Conservation (phyloP, 441 rosid genomes). For the Erodium moschatum region DNA sequence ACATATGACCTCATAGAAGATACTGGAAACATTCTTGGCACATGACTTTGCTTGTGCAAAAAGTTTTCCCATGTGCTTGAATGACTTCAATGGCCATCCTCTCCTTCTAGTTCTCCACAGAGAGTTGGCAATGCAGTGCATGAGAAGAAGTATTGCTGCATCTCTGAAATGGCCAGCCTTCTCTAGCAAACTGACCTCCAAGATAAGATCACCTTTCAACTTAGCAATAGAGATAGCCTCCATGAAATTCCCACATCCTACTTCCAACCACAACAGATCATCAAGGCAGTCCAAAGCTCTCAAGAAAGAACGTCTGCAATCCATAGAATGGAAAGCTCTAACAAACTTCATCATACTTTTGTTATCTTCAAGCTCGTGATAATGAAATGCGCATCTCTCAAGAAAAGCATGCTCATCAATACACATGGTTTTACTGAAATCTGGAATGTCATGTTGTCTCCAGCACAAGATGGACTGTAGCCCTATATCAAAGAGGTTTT, state of each 20-base stretch:
- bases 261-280: constrained; percentile 38
- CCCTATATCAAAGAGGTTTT: constrained; percentile 7
- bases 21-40: constrained; percentile 22
- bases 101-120: constrained; percentile 37
- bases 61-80: constrained; percentile 30
- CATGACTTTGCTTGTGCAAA: constrained; percentile 30
- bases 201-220: constrained; percentile 29
- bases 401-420: constrained; percentile 19
- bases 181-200: constrained; percentile 30
- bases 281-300: constrained; percentile 26
- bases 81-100: constrained; percentile 49
- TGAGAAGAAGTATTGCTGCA: constrained; percentile 30
- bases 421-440: neutral
- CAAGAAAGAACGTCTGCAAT: constrained; percentile 26
- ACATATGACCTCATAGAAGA: constrained; percentile 22
- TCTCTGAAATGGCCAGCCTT: constrained; percentile 29
- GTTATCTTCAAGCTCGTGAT: constrained; percentile 22
- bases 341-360: constrained; percentile 39
- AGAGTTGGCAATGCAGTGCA: constrained; percentile 34
- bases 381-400: constrained; percentile 32
- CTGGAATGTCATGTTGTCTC: constrained; percentile 14
- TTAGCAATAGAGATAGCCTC: constrained; percentile 41
- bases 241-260: constrained; percentile 32
- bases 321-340: constrained; percentile 26
- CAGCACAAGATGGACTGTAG: constrained; percentile 30